Base-by-base conservation (phyloP, 768 basidiomycete genomes). In the Leccinum subtestaceum region DNA sequence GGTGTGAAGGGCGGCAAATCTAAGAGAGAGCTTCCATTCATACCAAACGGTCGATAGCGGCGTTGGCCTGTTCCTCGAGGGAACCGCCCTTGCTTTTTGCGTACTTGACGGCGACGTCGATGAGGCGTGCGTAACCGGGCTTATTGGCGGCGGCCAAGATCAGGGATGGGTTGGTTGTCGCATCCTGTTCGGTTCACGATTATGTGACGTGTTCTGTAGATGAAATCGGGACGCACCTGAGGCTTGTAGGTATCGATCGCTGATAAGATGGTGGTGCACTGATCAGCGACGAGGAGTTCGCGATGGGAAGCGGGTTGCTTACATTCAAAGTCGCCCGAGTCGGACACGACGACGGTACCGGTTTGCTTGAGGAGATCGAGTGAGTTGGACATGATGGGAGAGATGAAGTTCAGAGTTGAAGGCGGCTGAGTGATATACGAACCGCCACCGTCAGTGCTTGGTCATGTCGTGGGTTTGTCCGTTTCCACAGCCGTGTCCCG, bases 191-290 rank as follows among this genome's bases (percentile, higher is more conserved):
- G 51, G 47, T 61, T 60, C 52, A 52, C 55, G 55, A 61, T 23
- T 65, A 52, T 60, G 47, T 56, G 53, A 36, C 19, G 32, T 13
- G 49, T 43, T 27, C 34, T n/a, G 36, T 55, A 40, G 59, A 65
- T 60, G 58, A 60, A 64, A 55, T 56, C 56, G 38, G 54, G 53
- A 65, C 69, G 65, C 72, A 85, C 87, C 79, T 91, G 94, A 67
- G 96, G 96, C 80, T 97, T 95, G 87, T 96, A 98, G 62, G 82
- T 87, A 78, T 88, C 94, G 81, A 98, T 97, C 64, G 90, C 93
- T 95, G 74, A 63, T 67, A 62, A 63, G 63, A 70, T 72, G 56
- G 58, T 8, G 2, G 46, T 17, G 27, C 56, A 58, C 58, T 34
- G 32, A 63, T 70, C 45, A 74, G 69, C 43, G 67, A 52, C 56